A percentile compares a stretch with the other conserved stretches of the same genome.
phyloP scores from a whole-genome alignment of 129 eudicot genomes.

The Flaveria brownii region DNA sequence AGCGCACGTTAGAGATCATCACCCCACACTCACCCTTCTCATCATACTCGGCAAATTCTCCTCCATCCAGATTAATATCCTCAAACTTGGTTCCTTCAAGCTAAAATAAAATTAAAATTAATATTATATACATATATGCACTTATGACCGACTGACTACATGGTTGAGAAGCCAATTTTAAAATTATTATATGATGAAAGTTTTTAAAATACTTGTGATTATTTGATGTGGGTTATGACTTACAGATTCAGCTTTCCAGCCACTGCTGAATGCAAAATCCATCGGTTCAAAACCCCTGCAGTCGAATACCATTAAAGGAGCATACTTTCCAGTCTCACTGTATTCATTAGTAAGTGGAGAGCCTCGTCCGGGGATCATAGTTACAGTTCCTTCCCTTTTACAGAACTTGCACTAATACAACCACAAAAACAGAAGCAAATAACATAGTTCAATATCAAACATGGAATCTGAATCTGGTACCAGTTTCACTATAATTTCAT shows the following conservation, averaged over 20 bases:
- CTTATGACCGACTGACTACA: background rate
- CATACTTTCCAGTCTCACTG: conserved; percentile 53
- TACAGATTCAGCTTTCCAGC: conserved; percentile 89
- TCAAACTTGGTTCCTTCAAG: conserved; percentile 73
- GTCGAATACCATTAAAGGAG: conserved; percentile 85
- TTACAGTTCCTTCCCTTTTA: conserved; percentile 71
- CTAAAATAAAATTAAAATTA: conserved; percentile 11
- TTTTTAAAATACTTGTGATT: background rate
- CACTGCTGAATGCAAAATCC: conserved; percentile 67
- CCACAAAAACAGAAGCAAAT: conserved; percentile 8
- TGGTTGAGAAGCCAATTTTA: background rate
- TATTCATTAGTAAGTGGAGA: conserved; percentile 51
- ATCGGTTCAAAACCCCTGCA: conserved; percentile 89
- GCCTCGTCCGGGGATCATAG: conserved; percentile 76
- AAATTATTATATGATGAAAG: background rate
- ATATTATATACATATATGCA: background rate
- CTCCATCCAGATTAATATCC: conserved; percentile 71
- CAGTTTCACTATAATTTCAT: conserved; percentile 6
- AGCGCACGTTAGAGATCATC: conserved; percentile 70
- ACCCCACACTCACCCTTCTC: conserved; percentile 86
- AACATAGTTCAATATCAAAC: conserved; percentile 5
- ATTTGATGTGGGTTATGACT: conserved; percentile 31
- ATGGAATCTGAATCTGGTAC: background rate
- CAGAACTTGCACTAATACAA: conserved; percentile 90
- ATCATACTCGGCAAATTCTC: conserved; percentile 77